Evolutionary conservation across 2,329 filamentous ascomycete genomes (phyloP), one percentile per base, ranked within the genome.

Genomic region (Didymellaceae sp.): DNA sequence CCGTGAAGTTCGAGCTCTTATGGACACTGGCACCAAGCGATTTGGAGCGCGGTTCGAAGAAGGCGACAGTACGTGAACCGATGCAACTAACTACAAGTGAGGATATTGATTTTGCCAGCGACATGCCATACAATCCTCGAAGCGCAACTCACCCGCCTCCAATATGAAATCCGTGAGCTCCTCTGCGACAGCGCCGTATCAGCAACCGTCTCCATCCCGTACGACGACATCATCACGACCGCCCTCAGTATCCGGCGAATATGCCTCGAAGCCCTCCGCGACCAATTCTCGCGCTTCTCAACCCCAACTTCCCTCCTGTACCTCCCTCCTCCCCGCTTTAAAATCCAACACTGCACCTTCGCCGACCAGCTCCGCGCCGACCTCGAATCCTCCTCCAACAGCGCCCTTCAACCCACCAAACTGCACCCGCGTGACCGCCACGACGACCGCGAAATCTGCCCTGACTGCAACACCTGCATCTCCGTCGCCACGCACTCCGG

Each of bases 311-410:
- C 55, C 6, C 45, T 55, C 2, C 57, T 63, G 6, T 46, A 66
- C 16, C 62, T 72, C 4, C 68, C 69, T 28, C 68, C 66, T 18
- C 69, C 69, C 16, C 66, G 67, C 13, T 71, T 72, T 58, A 70
- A 65, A 16, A 59, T 72, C 6, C 55, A 65, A 6, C 70, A 66
- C 45, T 72, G 69, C 31, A 62, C 65, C 2, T 70, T 69, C 28
- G 68, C 69, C 17, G 44, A 61, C 8, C 55, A 63, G 30, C 52
- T 72, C 10, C 61, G 62, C 32, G 65, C 65, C 18, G 65, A 69
- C 24, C 58, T 63, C 11, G 55, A 54, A 24, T 52, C 58, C 14
- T 49, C 50, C 5, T 52, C 58, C 22, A 37, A 34, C 3, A 67
- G 54, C 41, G 58, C 35, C 16, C 54, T 71, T n/a, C 55, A 61